A percentile compares a stretch with the other conserved stretches of the same genome.
These are phyloP conservation scores for Agastache rugosa DNA, from an alignment of 257 asterid species.

Conservation along the genomic window DNA sequence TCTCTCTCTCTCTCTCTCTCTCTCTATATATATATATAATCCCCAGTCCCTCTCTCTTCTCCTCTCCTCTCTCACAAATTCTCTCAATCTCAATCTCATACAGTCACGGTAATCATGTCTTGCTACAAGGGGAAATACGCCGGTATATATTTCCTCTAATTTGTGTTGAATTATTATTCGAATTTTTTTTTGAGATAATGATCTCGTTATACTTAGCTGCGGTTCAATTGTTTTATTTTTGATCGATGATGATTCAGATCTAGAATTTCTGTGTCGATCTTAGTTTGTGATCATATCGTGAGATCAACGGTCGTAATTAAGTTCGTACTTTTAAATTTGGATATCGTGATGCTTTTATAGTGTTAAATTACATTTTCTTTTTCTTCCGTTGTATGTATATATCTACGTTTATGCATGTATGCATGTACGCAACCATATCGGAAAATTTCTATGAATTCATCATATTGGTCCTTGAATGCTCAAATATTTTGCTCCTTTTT, in stretches of 20 bases:
- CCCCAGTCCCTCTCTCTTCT: not conserved
- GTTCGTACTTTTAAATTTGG: too few species aligned
- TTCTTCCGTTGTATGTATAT: too few species aligned
- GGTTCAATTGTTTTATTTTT: too few species aligned
- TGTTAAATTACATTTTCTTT: too few species aligned
- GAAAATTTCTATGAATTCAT: too few species aligned
- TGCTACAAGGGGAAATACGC: conserved; percentile 81
- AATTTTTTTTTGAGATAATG: too few species aligned
- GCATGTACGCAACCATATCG: too few species aligned
- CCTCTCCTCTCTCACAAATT: not conserved
- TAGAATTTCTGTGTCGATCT: not conserved
- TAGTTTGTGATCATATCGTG: not conserved
- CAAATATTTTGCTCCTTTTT: not conserved
- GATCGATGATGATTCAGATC: not conserved
- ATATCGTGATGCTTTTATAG: too few species aligned
- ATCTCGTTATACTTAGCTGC: too few species aligned
- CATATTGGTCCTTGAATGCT: not conserved
- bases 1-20: conserved; percentile 14
- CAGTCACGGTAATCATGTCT: conserved; percentile 54
- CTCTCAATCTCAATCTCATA: conserved; percentile 4
- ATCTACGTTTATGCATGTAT: too few species aligned
- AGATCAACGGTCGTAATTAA: too few species aligned
- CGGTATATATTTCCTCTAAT: conserved; percentile 44
- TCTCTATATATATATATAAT: conserved; percentile 35
- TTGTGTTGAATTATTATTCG: not conserved